Conservation (phyloP, 345 rosid genomes). For the Atalantia buxifolia region DNA sequence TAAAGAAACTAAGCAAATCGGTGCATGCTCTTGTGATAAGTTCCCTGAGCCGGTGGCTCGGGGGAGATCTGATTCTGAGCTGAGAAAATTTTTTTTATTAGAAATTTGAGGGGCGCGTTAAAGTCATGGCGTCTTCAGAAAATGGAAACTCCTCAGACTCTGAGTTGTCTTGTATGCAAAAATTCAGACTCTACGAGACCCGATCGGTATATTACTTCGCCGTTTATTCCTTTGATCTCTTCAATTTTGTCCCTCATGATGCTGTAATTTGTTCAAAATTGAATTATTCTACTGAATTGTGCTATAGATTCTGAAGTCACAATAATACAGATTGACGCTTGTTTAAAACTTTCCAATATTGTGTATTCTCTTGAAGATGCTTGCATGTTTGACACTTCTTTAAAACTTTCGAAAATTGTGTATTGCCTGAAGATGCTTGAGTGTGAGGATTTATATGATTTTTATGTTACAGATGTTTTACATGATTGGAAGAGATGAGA, state of each 20-base stretch:
- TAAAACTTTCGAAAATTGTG: neutral
- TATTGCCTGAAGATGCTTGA: neutral
- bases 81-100: neutral
- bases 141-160: slow-evolving; percentile 17
- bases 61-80: slow-evolving; percentile 42
- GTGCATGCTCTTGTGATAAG: slow-evolving; percentile 51
- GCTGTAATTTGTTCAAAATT: slow-evolving; percentile 6
- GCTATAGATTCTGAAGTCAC: neutral
- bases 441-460: neutral
- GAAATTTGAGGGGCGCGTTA: neutral
- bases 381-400: too few species aligned
- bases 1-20: neutral
- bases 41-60: slow-evolving; percentile 81
- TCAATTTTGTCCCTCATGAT: neutral
- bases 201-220: slow-evolving; percentile 46
- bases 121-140: slow-evolving; percentile 21
- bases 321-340: too few species aligned
- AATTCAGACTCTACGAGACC: slow-evolving; percentile 77
- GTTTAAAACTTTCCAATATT: too few species aligned
- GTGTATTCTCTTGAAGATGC: too few species aligned
- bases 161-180: slow-evolving; percentile 45
- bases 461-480: slow-evolving; percentile 57
- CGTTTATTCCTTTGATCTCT: slow-evolving; percentile 13
- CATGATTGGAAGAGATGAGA: slow-evolving; percentile 75
- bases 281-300: neutral